A percentile compares a stretch with the other conserved stretches of the same genome.
phyloP scores from a whole-genome alignment of 73 alveolate genomes.

The Paramecium bursaria region DNA sequence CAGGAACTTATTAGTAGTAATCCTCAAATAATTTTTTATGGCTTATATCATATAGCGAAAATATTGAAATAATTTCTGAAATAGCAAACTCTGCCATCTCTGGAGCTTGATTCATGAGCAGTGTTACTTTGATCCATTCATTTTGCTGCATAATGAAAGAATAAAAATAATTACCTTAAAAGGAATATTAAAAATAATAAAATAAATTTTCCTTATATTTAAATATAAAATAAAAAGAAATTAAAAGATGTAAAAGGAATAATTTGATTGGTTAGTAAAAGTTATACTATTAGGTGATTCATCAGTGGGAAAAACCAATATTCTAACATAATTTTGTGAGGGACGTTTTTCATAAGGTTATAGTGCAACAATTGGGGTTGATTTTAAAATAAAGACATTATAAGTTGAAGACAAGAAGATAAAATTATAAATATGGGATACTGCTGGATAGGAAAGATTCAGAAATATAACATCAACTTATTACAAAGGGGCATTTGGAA shows the following conservation, averaged over 20 bases:
- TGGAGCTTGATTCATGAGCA: no score
- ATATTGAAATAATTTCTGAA: no score
- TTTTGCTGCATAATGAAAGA: no score
- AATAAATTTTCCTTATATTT: no score
- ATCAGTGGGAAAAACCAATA: conserved; percentile 88
- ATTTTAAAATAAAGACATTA: conserved; percentile 82
- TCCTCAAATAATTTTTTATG: conserved; percentile 1
- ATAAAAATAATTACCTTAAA: no score
- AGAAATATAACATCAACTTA: conserved; percentile 83
- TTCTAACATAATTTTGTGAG: conserved; percentile 82
- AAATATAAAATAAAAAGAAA: no score
- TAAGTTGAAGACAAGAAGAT: conserved; percentile 14
- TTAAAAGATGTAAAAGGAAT: conserved; percentile 16
- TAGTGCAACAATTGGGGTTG: conserved; percentile 89
- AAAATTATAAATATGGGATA: conserved; percentile 79
- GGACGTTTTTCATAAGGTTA: conserved; percentile 80
- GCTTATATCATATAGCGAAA: neutral
- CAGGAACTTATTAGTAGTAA: conserved; percentile 16
- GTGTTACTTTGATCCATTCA: no score
- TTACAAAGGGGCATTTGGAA: conserved; percentile 86
- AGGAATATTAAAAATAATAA: neutral
- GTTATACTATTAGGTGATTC: conserved; percentile 85
- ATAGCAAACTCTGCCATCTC: no score
- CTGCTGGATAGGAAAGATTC: conserved; percentile 91
- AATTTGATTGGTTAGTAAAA: conserved; percentile 68